Evolutionary conservation across 768 basidiomycete genomes (phyloP).

Genomic region (Xanthoconium stramineum): DNA sequence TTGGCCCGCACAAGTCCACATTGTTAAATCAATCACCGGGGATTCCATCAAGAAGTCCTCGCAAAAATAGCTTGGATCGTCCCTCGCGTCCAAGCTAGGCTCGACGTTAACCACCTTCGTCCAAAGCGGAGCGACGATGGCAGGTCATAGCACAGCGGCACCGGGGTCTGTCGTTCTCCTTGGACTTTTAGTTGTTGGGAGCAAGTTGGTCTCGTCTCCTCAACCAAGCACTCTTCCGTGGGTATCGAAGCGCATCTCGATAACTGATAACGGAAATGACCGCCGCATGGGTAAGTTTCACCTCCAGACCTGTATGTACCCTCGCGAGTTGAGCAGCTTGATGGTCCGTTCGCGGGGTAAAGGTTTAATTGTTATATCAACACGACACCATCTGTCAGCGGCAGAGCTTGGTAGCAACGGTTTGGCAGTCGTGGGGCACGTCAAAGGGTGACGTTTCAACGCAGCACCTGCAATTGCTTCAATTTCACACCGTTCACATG

Average conservation of each 20-base stretch:
- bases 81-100: not conserved
- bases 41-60: slow-evolving; percentile 9
- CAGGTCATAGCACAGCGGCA: not conserved
- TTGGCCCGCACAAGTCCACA: not conserved
- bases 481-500: not conserved
- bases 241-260: slow-evolving; percentile 1
- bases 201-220: not conserved
- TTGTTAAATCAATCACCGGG: slow-evolving; percentile 6
- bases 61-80: slow-evolving; percentile 3
- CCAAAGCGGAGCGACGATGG: not conserved
- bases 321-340: not conserved
- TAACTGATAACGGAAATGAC: slow-evolving; percentile 29
- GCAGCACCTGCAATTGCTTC: not conserved
- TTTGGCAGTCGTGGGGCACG: not conserved
- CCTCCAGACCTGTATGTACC: not conserved
- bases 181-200: not conserved
- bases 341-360: no score
- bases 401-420: slow-evolving; percentile 2
- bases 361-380: not conserved
- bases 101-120: not conserved
- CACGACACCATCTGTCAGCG: not conserved
- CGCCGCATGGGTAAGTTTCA: slow-evolving; percentile 11
- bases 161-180: not conserved
- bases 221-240: not conserved
- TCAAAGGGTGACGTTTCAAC: not conserved